Evolutionary conservation across 441 rosid species (phyloP), one percentile per base, ranked within the genome.

Genomic region (Manihot esculenta): DNA sequence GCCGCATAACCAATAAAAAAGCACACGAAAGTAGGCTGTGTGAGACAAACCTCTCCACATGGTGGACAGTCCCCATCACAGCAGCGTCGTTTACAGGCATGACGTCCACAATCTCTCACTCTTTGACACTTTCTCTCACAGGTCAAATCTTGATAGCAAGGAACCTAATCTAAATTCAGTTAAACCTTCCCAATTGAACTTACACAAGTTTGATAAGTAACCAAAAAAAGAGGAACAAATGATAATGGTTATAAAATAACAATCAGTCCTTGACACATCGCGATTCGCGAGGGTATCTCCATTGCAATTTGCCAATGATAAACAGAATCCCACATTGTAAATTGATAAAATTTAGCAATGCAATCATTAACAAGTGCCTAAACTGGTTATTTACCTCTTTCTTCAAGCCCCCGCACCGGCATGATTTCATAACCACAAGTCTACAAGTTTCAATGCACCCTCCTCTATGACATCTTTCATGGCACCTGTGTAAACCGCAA

Each of bases 1-100:
- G 64, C 49, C 41, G 63, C 4, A 20, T 56, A 68, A 14, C 41
- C 5, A 13, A 26, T 56, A 42, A 68, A 24, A 38, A 4, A 55
- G 8, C 12, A 20, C n/a, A 41, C 14, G 18, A 23, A 62, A 72
- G 61, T 20, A 74, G 59, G 67, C 11, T 33, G 35, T 18, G 74
- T 33, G 62, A 60, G 14, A 45, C 70, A 51, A 66, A 88, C 97
- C 95, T 90, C 97, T 48, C 87, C 84, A 81, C 99, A 92, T 3
- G 97, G 95, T 3, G 91, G 97, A 76, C 99, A 94, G 70, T 88
- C 82, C 57, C 97, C 99, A 82, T 90, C 95, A 77, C 97, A 94
- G 78, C 99, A 92, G n/a, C 95, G 94, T 1, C 94, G 91, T 79
- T 78, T 92, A 81, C 97, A 94, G 71, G 97, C 91, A 88, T 92